A percentile compares a stretch with the other conserved stretches of the same genome.
Evolutionary conservation across 2,329 filamentous ascomycete species (phyloP).

Genomic region (Alternaria arborescens): DNA sequence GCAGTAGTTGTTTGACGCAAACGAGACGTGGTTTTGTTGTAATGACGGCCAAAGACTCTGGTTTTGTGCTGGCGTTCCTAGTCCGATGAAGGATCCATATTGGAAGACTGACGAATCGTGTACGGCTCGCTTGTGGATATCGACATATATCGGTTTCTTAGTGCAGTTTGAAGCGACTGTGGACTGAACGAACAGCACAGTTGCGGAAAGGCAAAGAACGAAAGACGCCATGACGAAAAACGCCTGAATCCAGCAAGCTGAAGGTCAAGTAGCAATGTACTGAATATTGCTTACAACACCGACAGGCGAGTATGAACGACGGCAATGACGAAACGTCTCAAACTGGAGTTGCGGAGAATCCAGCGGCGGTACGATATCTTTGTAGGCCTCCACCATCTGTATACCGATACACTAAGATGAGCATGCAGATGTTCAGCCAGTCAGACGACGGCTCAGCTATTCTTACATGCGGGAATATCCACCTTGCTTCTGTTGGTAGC

Average conservation of each 20-base stretch:
- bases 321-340: constrained; percentile 34
- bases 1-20: constrained; percentile 50
- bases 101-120: constrained; percentile 51
- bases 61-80: constrained; percentile 55
- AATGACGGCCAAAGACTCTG: constrained; percentile 56
- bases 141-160: constrained; percentile 53
- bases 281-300: constrained; percentile 9
- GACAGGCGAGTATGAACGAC: constrained; percentile 24
- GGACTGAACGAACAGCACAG: constrained; percentile 49
- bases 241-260: constrained; percentile 44
- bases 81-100: constrained; percentile 57
- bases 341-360: constrained; percentile 25
- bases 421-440: constrained; percentile 32
- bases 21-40: constrained; percentile 53
- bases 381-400: constrained; percentile 41
- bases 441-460: constrained; percentile 38
- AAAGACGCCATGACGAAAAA: constrained; percentile 41
- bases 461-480: constrained; percentile 33
- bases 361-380: constrained; percentile 41
- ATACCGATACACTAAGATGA: constrained; percentile 37
- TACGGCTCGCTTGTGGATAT: constrained; percentile 56
- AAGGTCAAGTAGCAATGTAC: constrained; percentile 21
- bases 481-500: constrained; percentile 28
- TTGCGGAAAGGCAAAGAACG: constrained; percentile 36
- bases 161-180: constrained; percentile 52